Conservation (phyloP, 2,329 filamentous ascomycete species). For the Cordyceps pruinosa region DNA sequence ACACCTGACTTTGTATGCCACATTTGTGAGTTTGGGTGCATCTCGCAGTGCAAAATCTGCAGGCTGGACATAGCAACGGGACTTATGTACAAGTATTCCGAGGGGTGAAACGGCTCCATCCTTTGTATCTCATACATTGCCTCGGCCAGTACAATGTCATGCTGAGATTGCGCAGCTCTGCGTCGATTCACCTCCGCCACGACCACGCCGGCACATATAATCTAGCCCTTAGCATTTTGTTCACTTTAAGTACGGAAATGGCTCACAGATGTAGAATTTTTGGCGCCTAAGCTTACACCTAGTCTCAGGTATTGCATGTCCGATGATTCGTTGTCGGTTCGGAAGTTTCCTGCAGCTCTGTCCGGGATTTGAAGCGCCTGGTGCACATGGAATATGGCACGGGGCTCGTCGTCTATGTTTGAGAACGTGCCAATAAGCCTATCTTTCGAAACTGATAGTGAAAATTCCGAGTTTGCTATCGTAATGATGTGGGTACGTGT, state of each 20-base stretch:
- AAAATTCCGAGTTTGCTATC: not conserved
- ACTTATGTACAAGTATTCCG: conserved; percentile 67
- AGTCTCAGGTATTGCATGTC: not conserved
- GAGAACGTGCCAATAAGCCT: not conserved
- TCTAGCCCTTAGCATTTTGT: conserved; percentile 27
- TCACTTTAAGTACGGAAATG: not conserved
- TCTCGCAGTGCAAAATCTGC: conserved; percentile 77
- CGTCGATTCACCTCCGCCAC: conserved; percentile 67
- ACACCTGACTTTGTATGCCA: conserved; percentile 42
- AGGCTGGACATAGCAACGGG: conserved; percentile 72
- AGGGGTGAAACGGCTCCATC: conserved; percentile 69
- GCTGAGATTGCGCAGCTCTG: conserved; percentile 51
- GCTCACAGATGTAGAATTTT: not conserved
- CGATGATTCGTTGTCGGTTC: not conserved
- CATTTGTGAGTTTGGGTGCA: conserved; percentile 73
- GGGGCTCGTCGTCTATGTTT: not conserved
- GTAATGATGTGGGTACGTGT: not conserved
- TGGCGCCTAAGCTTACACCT: not conserved
- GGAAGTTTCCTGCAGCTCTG: too few species aligned
- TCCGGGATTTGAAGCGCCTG: not conserved
- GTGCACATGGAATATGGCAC: not conserved
- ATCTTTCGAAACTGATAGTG: not conserved
- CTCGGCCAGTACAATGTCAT: conserved; percentile 48
- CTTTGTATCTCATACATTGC: conserved; percentile 49
- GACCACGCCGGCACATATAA: conserved; percentile 83